Percentiles rank a stretch among this genome's conserved stretches.
Evolutionary conservation across 2,329 filamentous ascomycete genomes (phyloP).

Genomic region (Ophiognomonia clavigignenti-juglandacearum): DNA sequence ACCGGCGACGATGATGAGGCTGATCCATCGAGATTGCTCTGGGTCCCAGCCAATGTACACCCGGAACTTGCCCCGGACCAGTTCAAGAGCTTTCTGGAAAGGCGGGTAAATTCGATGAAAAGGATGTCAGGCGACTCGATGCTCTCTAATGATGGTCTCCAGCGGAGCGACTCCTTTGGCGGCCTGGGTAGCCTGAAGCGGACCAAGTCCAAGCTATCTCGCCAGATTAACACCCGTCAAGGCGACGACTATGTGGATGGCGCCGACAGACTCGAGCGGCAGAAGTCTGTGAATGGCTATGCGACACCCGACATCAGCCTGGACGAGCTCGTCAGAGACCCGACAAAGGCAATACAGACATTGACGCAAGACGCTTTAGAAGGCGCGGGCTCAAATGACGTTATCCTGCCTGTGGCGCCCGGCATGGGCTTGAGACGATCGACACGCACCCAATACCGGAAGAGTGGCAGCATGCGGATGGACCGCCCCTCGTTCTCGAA

Average conservation of each 20-base stretch:
- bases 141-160: constrained; percentile 40
- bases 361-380: constrained; percentile 52
- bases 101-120: constrained; percentile 84
- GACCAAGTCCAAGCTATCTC: constrained; percentile 94
- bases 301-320: constrained; percentile 61
- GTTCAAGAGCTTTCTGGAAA: constrained; percentile 95
- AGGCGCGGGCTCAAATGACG: constrained; percentile 52
- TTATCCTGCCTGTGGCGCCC: constrained; percentile 74
- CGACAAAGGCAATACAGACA: constrained; percentile 64
- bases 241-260: constrained; percentile 73
- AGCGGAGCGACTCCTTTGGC: constrained; percentile 5
- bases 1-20: constrained; percentile 74
- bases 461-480: constrained; percentile 75
- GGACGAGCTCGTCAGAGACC: constrained; percentile 79
- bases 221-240: constrained; percentile 71
- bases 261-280: constrained; percentile 71
- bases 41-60: constrained; percentile 92
- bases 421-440: constrained; percentile 82
- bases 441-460: constrained; percentile 85
- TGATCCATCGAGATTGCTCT: constrained; percentile 83
- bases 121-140: constrained; percentile 71
- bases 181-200: constrained; percentile 62
- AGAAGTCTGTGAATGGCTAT: constrained; percentile 57
- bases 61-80: constrained; percentile 93
- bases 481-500: constrained; percentile 73